Evolutionary conservation across 768 basidiomycete genomes (phyloP).

Genomic region (Lactarius pseudohatsudake): DNA sequence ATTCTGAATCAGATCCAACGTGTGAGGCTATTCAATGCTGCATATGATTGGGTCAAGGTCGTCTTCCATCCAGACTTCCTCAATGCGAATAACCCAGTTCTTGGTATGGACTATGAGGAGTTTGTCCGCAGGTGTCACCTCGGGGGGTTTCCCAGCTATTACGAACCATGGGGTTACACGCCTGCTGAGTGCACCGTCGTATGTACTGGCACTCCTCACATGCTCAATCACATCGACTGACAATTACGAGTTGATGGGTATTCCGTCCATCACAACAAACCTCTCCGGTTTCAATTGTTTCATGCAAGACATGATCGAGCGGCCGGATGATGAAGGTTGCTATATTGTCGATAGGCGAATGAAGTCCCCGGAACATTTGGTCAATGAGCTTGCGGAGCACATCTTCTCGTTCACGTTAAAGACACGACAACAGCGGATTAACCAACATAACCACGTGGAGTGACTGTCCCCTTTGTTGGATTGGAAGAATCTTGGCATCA

Average conservation of each 20-base stretch:
- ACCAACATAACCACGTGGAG: slow-evolving; percentile 98
- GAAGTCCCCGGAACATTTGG: slow-evolving; percentile 89
- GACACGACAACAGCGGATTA: slow-evolving; percentile 95
- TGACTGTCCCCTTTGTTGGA: slow-evolving; percentile 90
- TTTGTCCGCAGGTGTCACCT: slow-evolving; percentile 98
- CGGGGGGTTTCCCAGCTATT: slow-evolving; percentile 97
- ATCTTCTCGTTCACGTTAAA: slow-evolving; percentile 78
- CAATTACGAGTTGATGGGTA: slow-evolving; percentile 74
- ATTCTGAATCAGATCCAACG: slow-evolving; percentile 93
- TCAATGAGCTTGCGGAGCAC: slow-evolving; percentile 73
- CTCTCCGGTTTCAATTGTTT: slow-evolving; percentile 98
- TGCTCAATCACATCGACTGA: slow-evolving; percentile 7
- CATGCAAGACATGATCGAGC: slow-evolving; percentile 97
- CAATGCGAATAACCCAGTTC: slow-evolving; percentile 95
- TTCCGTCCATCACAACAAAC: slow-evolving; percentile 96
- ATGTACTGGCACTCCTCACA: slow-evolving; percentile 36
- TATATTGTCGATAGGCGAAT: slow-evolving; percentile 94
- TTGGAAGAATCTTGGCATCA: slow-evolving; percentile 97
- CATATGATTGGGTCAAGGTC: slow-evolving; percentile 89
- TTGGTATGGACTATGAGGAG: slow-evolving; percentile 98
- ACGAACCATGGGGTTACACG: slow-evolving; percentile 96
- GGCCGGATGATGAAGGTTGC: slow-evolving; percentile 91
- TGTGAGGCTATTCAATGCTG: slow-evolving; percentile 88
- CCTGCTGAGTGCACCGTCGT: slow-evolving; percentile 99
- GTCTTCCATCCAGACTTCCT: slow-evolving; percentile 98